phyloP scores from a whole-genome alignment of 257 asterid species.

The Sherardia arvensis region DNA sequence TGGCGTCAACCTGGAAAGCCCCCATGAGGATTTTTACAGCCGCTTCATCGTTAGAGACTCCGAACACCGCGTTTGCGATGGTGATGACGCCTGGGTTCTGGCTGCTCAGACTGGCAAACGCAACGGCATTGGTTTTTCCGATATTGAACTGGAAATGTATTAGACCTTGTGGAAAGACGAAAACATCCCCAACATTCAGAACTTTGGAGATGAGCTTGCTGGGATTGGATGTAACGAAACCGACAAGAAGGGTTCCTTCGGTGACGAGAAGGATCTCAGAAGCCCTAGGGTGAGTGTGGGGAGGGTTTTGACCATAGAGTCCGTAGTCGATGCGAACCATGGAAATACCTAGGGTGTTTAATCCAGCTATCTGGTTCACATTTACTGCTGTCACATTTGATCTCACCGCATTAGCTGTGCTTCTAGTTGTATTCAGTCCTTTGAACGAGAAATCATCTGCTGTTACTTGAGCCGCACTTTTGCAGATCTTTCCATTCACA shows the following conservation, averaged over 20 bases:
- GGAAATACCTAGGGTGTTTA: background rate
- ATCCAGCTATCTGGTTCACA: background rate
- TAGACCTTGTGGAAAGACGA: background rate
- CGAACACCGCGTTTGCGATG: background rate
- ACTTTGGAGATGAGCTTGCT: background rate
- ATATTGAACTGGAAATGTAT: background rate
- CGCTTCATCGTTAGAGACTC: background rate
- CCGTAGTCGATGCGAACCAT: background rate
- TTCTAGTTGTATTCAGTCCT: background rate
- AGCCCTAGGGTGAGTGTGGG: background rate
- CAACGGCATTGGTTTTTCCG: background rate
- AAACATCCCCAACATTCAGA: background rate
- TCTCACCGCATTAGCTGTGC: background rate
- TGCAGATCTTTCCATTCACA: background rate
- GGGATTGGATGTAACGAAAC: background rate
- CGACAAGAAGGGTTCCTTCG: background rate
- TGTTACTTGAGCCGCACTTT: background rate
- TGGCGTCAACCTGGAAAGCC: background rate
- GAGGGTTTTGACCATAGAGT: background rate
- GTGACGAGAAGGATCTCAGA: background rate
- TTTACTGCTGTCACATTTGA: background rate
- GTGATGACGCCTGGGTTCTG: background rate
- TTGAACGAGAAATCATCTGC: background rate
- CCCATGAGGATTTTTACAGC: background rate
- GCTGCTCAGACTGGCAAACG: background rate